Conservation (phyloP, 2,329 filamentous ascomycete genomes). For the Fusarium mundagurra region DNA sequence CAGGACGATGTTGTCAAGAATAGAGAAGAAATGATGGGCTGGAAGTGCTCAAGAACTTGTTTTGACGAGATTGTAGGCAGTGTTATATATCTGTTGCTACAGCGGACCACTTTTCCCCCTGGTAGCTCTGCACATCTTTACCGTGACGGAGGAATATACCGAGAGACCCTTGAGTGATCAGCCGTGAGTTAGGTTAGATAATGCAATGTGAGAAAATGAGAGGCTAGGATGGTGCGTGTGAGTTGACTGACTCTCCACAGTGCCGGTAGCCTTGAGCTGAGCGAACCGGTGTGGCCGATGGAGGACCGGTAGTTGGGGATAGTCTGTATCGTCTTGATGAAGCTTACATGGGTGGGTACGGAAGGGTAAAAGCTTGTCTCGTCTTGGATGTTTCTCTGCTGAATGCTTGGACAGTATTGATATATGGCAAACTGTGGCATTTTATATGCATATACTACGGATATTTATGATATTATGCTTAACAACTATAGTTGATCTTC, state of each 20-base stretch:
- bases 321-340: conserved; percentile 19
- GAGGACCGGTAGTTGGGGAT: conserved; percentile 1
- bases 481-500: background rate
- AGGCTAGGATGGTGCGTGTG: background rate
- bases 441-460: background rate
- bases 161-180: conserved; percentile 9
- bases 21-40: conserved; percentile 14
- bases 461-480: background rate
- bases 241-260: background rate
- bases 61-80: background rate
- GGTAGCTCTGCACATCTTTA: conserved; percentile 26
- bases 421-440: background rate
- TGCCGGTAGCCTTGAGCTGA: background rate
- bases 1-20: conserved; percentile 16
- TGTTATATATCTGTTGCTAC: conserved; percentile 21
- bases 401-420: conserved; percentile 1
- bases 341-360: background rate
- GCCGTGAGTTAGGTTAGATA: background rate
- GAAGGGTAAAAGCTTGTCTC: conserved; percentile 15
- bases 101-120: background rate
- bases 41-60: conserved; percentile 1
- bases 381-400: conserved; percentile 17
- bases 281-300: conserved; percentile 2
- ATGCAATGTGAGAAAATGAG: background rate
- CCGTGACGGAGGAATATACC: conserved; percentile 2